Conservation (phyloP, 192 early-diverging fungal genomes). For the Coemansia sp. region DNA sequence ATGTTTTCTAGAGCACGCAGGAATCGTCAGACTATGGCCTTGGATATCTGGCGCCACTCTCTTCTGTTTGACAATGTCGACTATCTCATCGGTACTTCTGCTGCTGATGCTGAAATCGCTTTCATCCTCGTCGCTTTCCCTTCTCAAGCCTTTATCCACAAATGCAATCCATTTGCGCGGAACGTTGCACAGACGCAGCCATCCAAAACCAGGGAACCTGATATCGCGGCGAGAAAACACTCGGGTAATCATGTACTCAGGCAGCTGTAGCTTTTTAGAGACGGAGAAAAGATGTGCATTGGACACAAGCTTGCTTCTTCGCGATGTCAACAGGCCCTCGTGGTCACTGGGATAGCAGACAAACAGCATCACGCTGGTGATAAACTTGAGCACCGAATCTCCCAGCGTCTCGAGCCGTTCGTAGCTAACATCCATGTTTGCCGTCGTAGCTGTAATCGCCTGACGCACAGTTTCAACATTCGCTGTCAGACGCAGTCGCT, state of each 20-base stretch:
- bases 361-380: conserved; percentile 73
- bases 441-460: conserved; percentile 76
- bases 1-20: conserved; percentile 3
- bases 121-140: background rate
- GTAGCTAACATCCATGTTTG: conserved; percentile 72
- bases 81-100: background rate
- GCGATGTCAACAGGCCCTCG: conserved; percentile 79
- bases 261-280: conserved; percentile 59
- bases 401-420: conserved; percentile 89
- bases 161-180: conserved; percentile 25
- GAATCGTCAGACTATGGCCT: background rate
- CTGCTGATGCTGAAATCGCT: conserved; percentile 2
- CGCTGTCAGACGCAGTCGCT: conserved; percentile 44
- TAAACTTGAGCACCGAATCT: conserved; percentile 85
- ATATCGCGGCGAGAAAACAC: conserved; percentile 34
- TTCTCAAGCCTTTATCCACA: background rate
- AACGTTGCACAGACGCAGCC: conserved; percentile 27
- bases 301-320: conserved; percentile 72
- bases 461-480: conserved; percentile 54
- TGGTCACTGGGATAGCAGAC: conserved; percentile 70
- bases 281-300: conserved; percentile 70
- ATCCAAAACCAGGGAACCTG: conserved; percentile 38
- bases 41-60: background rate
- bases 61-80: background rate
- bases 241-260: conserved; percentile 56